Percentiles rank a stretch among this genome's conserved stretches.
phyloP scores from a whole-genome alignment of 2,329 filamentous ascomycete genomes.

The Paecilomyces fulvus region DNA sequence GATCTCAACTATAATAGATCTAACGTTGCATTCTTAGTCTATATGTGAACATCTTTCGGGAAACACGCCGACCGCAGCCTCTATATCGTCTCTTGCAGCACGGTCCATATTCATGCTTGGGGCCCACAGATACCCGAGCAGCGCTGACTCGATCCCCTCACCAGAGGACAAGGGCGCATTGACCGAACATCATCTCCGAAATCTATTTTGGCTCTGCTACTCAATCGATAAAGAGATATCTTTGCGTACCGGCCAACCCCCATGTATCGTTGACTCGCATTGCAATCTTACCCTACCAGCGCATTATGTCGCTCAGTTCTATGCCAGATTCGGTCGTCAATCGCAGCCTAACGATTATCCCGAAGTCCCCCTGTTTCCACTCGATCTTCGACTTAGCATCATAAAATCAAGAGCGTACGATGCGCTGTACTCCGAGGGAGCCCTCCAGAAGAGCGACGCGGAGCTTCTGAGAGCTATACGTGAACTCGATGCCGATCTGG shows the following conservation, averaged over 20 bases:
- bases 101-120: conserved; percentile 44
- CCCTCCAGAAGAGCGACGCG: conserved; percentile 44
- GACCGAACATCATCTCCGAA: conserved; percentile 22
- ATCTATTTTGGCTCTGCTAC: conserved; percentile 50
- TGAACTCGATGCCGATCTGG: conserved; percentile 49
- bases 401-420: conserved; percentile 45
- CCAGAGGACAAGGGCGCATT: conserved; percentile 9
- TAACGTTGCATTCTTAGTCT: conserved; percentile 16
- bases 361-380: conserved; percentile 31
- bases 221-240: conserved; percentile 49
- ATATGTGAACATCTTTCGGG: conserved; percentile 40
- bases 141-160: conserved; percentile 16
- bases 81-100: conserved; percentile 39
- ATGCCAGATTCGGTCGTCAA: conserved; percentile 13
- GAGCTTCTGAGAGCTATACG: conserved; percentile 48
- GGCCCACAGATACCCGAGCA: conserved; percentile 29
- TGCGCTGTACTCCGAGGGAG: conserved; percentile 43
- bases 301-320: conserved; percentile 27
- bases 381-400: conserved; percentile 42
- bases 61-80: conserved; percentile 37
- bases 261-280: conserved; percentile 42
- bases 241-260: conserved; percentile 46
- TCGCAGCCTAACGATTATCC: conserved; percentile 12
- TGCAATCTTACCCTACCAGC: conserved; percentile 46
- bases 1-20: neutral